Conservation (phyloP, 345 rosid species). For the Reutealis trisperma region DNA sequence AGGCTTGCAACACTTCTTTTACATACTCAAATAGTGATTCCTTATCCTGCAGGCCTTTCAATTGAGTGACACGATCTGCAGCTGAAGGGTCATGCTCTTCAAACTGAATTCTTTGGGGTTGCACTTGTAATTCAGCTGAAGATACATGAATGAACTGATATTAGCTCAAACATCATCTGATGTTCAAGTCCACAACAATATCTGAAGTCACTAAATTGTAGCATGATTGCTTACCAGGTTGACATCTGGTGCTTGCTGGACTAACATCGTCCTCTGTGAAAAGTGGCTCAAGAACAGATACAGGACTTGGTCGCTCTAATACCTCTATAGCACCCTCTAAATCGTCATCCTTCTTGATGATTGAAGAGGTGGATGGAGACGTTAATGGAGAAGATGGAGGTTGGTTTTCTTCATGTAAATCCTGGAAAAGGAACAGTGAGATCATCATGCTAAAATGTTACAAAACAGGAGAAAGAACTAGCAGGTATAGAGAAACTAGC, state of each 20-base stretch:
- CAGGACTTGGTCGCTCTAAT: conserved; percentile 73
- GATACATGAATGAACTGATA: conserved; percentile 26
- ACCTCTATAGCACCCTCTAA: conserved; percentile 46
- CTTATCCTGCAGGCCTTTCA: conserved; percentile 49
- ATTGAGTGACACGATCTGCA: conserved; percentile 30
- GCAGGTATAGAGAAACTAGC: conserved; percentile 11
- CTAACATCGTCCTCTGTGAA: conserved; percentile 66
- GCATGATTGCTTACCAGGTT: conserved; percentile 50
- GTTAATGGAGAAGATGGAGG: conserved; percentile 44
- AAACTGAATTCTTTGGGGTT: conserved; percentile 64
- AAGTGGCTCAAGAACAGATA: conserved; percentile 83
- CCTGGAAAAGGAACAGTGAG: conserved; percentile 41
- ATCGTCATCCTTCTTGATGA: conserved; percentile 42
- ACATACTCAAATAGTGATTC: conserved; percentile 50
- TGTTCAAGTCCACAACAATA: conserved; percentile 1
- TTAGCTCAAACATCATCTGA: conserved; percentile 21
- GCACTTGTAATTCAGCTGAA: conserved; percentile 52
- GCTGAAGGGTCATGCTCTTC: conserved; percentile 50
- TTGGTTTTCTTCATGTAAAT: conserved; percentile 33
- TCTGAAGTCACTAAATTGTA: not conserved
- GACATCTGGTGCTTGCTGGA: conserved; percentile 54
- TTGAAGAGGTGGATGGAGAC: conserved; percentile 47
- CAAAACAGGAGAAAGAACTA: conserved; percentile 3
- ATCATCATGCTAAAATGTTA: conserved; percentile 5
- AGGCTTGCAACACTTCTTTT: conserved; percentile 52